These are phyloP conservation scores for Geoglossum glabrum DNA, from an alignment of 495 filamentous ascomycete species.

Conservation along the genomic window DNA sequence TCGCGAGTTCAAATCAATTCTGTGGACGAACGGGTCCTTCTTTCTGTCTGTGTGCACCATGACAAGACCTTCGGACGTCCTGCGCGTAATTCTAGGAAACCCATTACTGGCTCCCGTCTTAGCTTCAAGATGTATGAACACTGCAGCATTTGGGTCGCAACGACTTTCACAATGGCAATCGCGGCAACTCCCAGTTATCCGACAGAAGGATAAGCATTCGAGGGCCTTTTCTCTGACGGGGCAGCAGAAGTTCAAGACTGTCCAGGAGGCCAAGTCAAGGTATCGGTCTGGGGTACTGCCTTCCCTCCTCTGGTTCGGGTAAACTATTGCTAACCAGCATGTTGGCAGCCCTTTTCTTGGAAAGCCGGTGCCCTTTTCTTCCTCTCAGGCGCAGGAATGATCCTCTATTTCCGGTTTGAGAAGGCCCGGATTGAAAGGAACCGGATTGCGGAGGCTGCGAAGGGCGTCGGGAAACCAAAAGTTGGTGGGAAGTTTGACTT, in stretches of 20 bases:
- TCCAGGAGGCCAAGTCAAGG: slow-evolving; percentile 1
- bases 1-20: too few species aligned
- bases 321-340: background rate
- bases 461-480: slow-evolving; percentile 81
- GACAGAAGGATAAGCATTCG: background rate
- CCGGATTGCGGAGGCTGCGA: slow-evolving; percentile 70
- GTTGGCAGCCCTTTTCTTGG: slow-evolving; percentile 63
- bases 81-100: background rate
- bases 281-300: background rate
- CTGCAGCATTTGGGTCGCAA: background rate
- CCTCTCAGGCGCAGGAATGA: slow-evolving; percentile 49
- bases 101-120: background rate
- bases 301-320: background rate
- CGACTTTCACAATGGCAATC: background rate
- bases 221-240: background rate
- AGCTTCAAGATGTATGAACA: background rate
- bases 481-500: slow-evolving; percentile 75
- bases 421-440: slow-evolving; percentile 75
- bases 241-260: slow-evolving; percentile 1
- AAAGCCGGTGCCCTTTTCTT: slow-evolving; percentile 77
- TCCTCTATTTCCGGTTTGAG: slow-evolving; percentile 77
- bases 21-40: too few species aligned
- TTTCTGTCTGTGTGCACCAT: too few species aligned
- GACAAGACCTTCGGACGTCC: background rate
- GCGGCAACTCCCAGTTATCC: background rate